Percentiles rank a stretch among this genome's conserved stretches.
Evolutionary conservation across 257 asterid species (phyloP).

Genomic region (Solanum clarkiae): DNA sequence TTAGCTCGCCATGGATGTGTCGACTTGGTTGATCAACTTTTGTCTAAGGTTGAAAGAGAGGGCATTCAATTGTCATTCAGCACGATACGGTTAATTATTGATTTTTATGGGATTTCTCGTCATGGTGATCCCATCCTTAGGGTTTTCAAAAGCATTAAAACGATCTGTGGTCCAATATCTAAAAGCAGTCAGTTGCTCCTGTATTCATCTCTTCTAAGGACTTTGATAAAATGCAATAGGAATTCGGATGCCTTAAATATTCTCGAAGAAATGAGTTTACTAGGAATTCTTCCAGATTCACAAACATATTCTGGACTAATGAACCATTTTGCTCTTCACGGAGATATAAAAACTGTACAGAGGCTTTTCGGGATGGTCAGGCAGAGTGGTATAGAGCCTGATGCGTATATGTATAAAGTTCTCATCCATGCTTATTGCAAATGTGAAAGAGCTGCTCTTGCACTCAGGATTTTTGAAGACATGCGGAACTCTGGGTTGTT

Average conservation of each 20-base stretch:
- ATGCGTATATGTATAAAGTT: conserved; percentile 75
- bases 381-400: conserved; percentile 71
- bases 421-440: conserved; percentile 80
- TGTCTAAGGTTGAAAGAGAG: conserved; percentile 53
- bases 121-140: conserved; percentile 58
- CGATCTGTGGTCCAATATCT: conserved; percentile 50
- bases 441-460: conserved; percentile 76
- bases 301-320: conserved; percentile 81
- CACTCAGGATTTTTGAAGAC: conserved; percentile 70
- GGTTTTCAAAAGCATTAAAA: conserved; percentile 36
- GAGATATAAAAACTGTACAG: conserved; percentile 73
- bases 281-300: conserved; percentile 46
- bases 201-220: conserved; percentile 69
- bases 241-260: conserved; percentile 33
- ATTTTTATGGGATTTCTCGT: conserved; percentile 64
- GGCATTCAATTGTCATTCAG: conserved; percentile 56
- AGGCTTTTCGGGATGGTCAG: conserved; percentile 70
- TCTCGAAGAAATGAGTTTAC: conserved; percentile 78
- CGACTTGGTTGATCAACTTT: conserved; percentile 56
- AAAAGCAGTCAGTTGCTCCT: conserved; percentile 34
- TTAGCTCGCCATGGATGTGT: conserved; percentile 60
- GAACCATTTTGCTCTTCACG: conserved; percentile 79
- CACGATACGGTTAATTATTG: conserved; percentile 60
- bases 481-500: conserved; percentile 46
- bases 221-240: conserved; percentile 73